These are phyloP conservation scores for Thalassiosira profunda DNA, from an alignment of 108 stramenopile genomes.

Conservation along the genomic window DNA sequence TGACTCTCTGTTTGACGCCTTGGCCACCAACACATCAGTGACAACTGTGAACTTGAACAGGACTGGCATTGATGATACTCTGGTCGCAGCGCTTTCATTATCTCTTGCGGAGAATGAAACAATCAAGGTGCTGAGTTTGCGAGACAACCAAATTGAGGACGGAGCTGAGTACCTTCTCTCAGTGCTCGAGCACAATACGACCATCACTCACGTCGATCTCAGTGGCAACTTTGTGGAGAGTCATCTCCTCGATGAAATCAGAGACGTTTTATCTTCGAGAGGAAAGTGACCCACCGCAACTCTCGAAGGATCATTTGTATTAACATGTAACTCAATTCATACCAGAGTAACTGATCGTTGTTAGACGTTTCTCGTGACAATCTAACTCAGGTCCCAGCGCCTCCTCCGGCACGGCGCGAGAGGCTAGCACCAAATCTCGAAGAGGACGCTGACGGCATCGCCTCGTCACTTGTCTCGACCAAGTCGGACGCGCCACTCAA, in stretches of 20 bases:
- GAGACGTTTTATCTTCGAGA: no score
- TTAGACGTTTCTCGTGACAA: no score
- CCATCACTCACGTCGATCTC: constrained; percentile 27
- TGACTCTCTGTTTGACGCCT: constrained; percentile 33
- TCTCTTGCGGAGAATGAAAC: constrained; percentile 29
- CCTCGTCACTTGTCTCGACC: background rate
- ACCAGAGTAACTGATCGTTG: no score
- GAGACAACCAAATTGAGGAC: constrained; percentile 43
- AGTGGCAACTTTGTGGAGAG: constrained; percentile 36
- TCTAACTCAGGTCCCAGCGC: no score
- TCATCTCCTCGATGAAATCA: constrained; percentile 33
- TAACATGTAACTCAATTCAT: no score
- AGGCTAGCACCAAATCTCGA: constrained; percentile 25
- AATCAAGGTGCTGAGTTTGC: constrained; percentile 24
- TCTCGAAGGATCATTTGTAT: no score
- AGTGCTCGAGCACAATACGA: constrained; percentile 30
- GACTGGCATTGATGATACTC: constrained; percentile 29
- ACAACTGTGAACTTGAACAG: constrained; percentile 14
- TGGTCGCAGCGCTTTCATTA: constrained; percentile 26
- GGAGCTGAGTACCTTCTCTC: constrained; percentile 38
- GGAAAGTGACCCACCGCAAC: no score
- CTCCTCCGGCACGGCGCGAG: constrained; percentile 22
- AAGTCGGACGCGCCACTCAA: constrained; percentile 13
- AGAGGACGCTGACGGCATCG: constrained; percentile 12
- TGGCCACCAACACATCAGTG: constrained; percentile 7